Base-by-base conservation (phyloP, 2,329 filamentous ascomycete species). In the Aspergillus sp. region DNA sequence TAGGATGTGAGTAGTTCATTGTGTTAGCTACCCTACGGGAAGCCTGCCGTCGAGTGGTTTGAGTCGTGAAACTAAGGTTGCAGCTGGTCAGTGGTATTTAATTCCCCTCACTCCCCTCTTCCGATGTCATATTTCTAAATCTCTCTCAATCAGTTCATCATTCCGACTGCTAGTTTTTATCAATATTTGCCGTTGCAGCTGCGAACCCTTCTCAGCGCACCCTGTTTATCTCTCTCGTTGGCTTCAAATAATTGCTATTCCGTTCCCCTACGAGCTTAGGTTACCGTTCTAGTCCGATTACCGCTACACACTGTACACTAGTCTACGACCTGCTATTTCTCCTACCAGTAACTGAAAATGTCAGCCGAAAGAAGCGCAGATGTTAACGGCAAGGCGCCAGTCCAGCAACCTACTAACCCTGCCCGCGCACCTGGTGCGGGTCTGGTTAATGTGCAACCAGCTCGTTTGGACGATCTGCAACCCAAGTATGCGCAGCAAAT, bases 391-490 rank as follows among this genome's bases (percentile, higher is more conserved):
- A 79, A 79, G 61, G 72, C 74, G 32, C 69, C 74, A 13, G 70
- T 60, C 30, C 50, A 64, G 17, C 64, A 64, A 6, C 36, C 64
- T 17, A 50, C 59, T 28, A 39, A 59, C 63, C 84, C 87, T 74
- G 79, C 80, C 50, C 69, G 81, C 12, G 78, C 32, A 36, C 12
- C 10, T 13, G 12, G 66, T 10, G 83, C 73, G 45, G 78, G 79
- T 43, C 78, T 87, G 69, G 89, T 92, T 79, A 77, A 81, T 3
- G 92, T 97, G 51, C 85, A 93, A 72, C 93, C 91, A 21, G 91
- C 94, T 15, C 86, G 87, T 62, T 84, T 88, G 69, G 91, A 92
- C 67, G 94, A 97, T 72, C 84, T 98, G 10, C 92, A 97, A 79
- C 88, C 88, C 59, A 91, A 85, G 72, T 95, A 95, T 76, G 92